Base-by-base conservation (phyloP, 805 yeast genomes). In the Candida pseudofarinosa region DNA sequence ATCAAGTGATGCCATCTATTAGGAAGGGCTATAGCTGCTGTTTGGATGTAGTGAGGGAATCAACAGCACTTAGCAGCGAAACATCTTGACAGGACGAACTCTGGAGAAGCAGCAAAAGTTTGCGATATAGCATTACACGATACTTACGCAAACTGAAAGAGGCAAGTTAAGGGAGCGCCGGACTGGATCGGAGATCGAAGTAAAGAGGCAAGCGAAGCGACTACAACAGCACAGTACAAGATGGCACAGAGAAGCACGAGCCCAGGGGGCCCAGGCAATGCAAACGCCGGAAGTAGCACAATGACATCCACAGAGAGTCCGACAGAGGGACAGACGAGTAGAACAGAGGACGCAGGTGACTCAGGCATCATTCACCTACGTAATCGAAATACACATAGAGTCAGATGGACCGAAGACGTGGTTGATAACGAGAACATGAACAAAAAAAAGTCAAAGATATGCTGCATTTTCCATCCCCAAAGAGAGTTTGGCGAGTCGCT, bases 351-450 rank as follows among this genome's bases (percentile, higher is more conserved):
- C 4, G 20, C 19, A 14, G 32, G 30, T 17, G 33, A 23, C 28
- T 23, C 28, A 23, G 28, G 28, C 28, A 23, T 10, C 28, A 13
- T 37, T 16, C 39, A 37, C 14, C 33, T 37, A 7, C 32, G 39
- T n/a, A 23, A 15, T 40, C 37, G 35, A 41, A 35, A 36, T 42
- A 31, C 74, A 40, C 73, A 80, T 10, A 72, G 77, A 33, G 97
- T 91, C 0, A 73, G 80, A 40, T 91, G 97, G 97, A 73, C 82
- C 5, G 86, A 84, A 31, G 95, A 83, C 37, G 90, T 88, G 3
- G 74, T 93, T 3, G 98, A 91, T 60, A 91, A 91, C 60, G 99
- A 91, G 64, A 65, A 85, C 57, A 71, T 93, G 85, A 77, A 84
- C 56, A 87, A 80, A 67, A 93, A 93, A 69, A 89, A 88, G 59